These are phyloP conservation scores for Trichoderma sp. DNA, from an alignment of 2,329 filamentous ascomycete species.

Conservation along the genomic window DNA sequence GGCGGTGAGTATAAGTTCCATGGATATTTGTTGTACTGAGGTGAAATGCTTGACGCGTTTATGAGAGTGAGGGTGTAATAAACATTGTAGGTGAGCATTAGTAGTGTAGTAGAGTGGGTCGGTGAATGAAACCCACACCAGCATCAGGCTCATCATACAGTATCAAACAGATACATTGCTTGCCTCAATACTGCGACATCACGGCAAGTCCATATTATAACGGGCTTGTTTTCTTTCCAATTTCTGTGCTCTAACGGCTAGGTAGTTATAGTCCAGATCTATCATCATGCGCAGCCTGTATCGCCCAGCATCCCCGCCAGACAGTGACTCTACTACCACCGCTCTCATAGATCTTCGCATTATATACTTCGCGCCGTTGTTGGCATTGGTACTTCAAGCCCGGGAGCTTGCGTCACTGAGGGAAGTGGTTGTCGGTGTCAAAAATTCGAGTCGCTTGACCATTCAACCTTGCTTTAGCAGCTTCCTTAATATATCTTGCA, in stretches of 20 bases:
- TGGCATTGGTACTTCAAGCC: background rate
- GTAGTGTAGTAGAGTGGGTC: background rate
- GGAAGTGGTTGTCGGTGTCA: background rate
- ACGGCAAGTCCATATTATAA: background rate
- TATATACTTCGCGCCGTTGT: background rate
- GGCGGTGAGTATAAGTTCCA: background rate
- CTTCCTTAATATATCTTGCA: background rate
- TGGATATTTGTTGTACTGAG: background rate
- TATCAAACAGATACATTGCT: background rate
- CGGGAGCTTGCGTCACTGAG: background rate
- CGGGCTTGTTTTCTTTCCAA: background rate
- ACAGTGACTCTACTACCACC: background rate
- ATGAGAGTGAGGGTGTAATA: slow-evolving; percentile 29
- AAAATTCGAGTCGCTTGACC: background rate
- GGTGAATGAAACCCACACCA: background rate
- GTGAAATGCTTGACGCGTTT: background rate
- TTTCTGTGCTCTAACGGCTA: background rate
- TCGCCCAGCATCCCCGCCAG: background rate
- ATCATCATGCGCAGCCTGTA: background rate
- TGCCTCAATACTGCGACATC: background rate
- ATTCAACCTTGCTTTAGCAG: background rate
- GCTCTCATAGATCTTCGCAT: background rate
- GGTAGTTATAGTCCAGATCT: background rate
- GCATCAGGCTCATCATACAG: background rate
- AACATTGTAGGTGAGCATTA: background rate